Evolutionary conservation across 805 yeast genomes (phyloP).

Genomic region (Jamesozyma gamospora): DNA sequence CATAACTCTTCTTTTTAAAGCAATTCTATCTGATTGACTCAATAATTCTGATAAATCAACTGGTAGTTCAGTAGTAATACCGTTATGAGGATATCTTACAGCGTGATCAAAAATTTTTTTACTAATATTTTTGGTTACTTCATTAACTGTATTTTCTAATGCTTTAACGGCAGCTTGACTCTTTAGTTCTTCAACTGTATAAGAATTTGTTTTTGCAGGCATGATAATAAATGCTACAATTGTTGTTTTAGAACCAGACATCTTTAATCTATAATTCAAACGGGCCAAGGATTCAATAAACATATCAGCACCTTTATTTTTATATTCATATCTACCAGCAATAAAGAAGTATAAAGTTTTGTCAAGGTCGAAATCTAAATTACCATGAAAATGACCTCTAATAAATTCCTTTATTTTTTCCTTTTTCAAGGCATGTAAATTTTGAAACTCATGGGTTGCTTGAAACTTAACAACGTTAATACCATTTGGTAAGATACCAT

Average conservation of each 20-base stretch:
- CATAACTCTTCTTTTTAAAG: slow-evolving; percentile 82
- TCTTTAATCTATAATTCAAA: slow-evolving; percentile 77
- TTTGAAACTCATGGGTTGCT: slow-evolving; percentile 97
- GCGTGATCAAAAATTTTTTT: slow-evolving; percentile 85
- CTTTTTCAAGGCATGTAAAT: slow-evolving; percentile 84
- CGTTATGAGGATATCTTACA: slow-evolving; percentile 46
- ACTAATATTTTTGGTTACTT: slow-evolving; percentile 80
- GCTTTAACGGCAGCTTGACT: slow-evolving; percentile 95
- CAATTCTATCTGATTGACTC: slow-evolving; percentile 77
- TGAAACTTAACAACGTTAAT: slow-evolving; percentile 90
- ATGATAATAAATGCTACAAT: slow-evolving; percentile 95
- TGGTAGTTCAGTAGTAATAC: slow-evolving; percentile 55
- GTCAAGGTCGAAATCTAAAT: slow-evolving; percentile 87
- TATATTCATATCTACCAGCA: slow-evolving; percentile 93
- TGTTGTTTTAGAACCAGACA: slow-evolving; percentile 73
- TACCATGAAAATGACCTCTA: slow-evolving; percentile 95
- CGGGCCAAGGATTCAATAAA: slow-evolving; percentile 89
- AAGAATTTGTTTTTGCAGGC: slow-evolving; percentile 93
- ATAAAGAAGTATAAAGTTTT: slow-evolving; percentile 91
- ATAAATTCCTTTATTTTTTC: slow-evolving; percentile 89
- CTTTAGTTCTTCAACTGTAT: slow-evolving; percentile 88
- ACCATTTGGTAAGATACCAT: slow-evolving; percentile 96
- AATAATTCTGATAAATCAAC: slow-evolving; percentile 69
- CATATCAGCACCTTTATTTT: slow-evolving; percentile 95
- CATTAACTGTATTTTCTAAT: slow-evolving; percentile 77